Percentiles rank a stretch among this genome's conserved stretches.
Conservation (phyloP, 2,329 filamentous ascomycete species). For the Neopestalotiopsis rosae region DNA sequence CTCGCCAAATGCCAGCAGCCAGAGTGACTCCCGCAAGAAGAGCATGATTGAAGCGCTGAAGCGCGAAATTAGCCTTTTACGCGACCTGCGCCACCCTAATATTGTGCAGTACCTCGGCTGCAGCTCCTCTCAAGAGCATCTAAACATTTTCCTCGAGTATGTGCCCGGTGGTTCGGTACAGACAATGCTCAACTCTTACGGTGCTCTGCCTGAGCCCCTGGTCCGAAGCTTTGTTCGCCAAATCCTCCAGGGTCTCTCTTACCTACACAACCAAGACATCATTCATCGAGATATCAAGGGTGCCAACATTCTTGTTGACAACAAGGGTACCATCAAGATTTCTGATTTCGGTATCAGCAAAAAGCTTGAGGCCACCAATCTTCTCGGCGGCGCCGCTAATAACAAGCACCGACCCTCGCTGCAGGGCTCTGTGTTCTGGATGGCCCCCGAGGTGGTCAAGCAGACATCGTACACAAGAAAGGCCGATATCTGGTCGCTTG, state of each 20-base stretch:
- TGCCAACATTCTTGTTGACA: slow-evolving; percentile 97
- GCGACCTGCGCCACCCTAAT: slow-evolving; percentile 93
- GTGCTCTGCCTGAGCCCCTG: slow-evolving; percentile 88
- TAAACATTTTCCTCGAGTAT: slow-evolving; percentile 99
- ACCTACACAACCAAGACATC: slow-evolving; percentile 92
- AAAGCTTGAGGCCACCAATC: slow-evolving; percentile 90
- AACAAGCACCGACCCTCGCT: slow-evolving; percentile 78
- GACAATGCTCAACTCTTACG: slow-evolving; percentile 98
- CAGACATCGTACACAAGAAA: slow-evolving; percentile 98
- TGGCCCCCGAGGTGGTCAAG: slow-evolving; percentile 98
- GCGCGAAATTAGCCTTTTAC: slow-evolving; percentile 91
- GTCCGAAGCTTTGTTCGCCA: slow-evolving; percentile 97
- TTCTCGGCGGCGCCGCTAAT: slow-evolving; percentile 73
- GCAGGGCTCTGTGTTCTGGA: slow-evolving; percentile 98
- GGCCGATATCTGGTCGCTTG: slow-evolving; percentile 97
- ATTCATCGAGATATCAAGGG: slow-evolving; percentile 99
- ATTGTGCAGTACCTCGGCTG: slow-evolving; percentile 98
- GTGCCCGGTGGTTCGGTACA: slow-evolving; percentile 97
- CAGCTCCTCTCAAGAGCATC: slow-evolving; percentile 85
- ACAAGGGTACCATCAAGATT: slow-evolving; percentile 98
- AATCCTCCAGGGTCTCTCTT: slow-evolving; percentile 89
- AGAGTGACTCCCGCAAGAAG: slow-evolving; percentile 90
- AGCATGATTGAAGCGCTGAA: slow-evolving; percentile 98
- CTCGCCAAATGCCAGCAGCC: slow-evolving; percentile 75
- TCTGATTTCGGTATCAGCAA: slow-evolving; percentile 99